phyloP scores from a whole-genome alignment of 495 filamentous ascomycete species.

The Penicillium pulvis region DNA sequence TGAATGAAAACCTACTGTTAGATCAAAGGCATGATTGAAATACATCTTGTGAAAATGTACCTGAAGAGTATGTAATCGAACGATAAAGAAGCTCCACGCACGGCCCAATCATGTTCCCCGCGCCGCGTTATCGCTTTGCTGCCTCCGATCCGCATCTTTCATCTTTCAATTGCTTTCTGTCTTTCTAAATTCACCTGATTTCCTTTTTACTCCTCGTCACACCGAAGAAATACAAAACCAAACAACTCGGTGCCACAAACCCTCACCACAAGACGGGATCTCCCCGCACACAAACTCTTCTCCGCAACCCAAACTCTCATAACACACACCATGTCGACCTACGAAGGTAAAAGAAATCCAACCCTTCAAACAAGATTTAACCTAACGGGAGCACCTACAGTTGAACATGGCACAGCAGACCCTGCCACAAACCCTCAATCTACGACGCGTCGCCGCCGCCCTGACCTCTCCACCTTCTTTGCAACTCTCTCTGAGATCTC shows the following conservation, averaged over 20 bases:
- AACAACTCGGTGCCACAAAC: slow-evolving; percentile 18
- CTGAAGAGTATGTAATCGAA: not conserved
- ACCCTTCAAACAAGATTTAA: not conserved
- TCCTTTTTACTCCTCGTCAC: not conserved
- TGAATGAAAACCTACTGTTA: too few relatives aligned
- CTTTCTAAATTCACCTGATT: not conserved
- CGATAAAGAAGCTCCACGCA: slow-evolving; percentile 3
- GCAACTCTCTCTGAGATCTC: slow-evolving; percentile 69
- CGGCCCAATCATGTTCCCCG: slow-evolving; percentile 15
- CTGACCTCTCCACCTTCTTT: slow-evolving; percentile 89
- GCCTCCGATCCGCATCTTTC: slow-evolving; percentile 15
- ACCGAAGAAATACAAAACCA: slow-evolving; percentile 9
- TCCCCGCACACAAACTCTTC: slow-evolving; percentile 16
- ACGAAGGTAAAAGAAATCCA: slow-evolving; percentile 48
- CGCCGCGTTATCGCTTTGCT: slow-evolving; percentile 34
- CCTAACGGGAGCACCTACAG: slow-evolving; percentile 43
- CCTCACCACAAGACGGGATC: slow-evolving; percentile 14
- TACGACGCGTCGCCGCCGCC: slow-evolving; percentile 55
- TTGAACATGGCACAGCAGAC: slow-evolving; percentile 75
- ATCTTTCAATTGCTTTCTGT: not conserved
- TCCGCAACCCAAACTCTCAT: slow-evolving; percentile 4
- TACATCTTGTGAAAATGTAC: not conserved
- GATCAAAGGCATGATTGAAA: not conserved
- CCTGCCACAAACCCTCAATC: slow-evolving; percentile 35
- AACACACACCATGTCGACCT: slow-evolving; percentile 52